Evolutionary conservation across 2,329 filamentous ascomycete genomes (phyloP).

Genomic region (Didymella sp.): DNA sequence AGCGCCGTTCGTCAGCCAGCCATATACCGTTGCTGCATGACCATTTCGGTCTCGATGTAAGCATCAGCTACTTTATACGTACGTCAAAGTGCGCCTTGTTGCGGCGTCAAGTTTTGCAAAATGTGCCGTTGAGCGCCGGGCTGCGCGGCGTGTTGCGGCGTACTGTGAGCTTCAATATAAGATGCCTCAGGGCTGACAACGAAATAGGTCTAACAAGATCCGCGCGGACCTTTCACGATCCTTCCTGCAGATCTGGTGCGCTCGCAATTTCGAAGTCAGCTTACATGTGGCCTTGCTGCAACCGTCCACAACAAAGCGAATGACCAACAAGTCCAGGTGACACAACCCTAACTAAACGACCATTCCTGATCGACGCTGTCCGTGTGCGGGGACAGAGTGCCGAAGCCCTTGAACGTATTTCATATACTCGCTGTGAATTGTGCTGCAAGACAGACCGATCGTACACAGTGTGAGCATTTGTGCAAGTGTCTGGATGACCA

Average conservation of each 20-base stretch:
- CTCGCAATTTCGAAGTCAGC: slow-evolving; percentile 46
- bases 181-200: slow-evolving; percentile 34
- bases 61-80: slow-evolving; percentile 21
- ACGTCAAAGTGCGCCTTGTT: slow-evolving; percentile 17
- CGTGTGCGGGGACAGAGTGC: slow-evolving; percentile 11
- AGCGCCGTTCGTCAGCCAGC: slow-evolving; percentile 26
- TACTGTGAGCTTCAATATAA: slow-evolving; percentile 20
- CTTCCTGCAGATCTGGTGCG: slow-evolving; percentile 43
- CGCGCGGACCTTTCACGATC: slow-evolving; percentile 41
- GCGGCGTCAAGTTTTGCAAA: slow-evolving; percentile 6
- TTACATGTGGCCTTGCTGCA: slow-evolving; percentile 47
- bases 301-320: slow-evolving; percentile 45
- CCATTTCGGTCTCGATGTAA: slow-evolving; percentile 26
- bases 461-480: slow-evolving; percentile 15
- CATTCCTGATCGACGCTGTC: slow-evolving; percentile 24
- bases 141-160: slow-evolving; percentile 6
- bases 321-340: slow-evolving; percentile 45
- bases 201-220: slow-evolving; percentile 39
- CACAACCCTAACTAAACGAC: slow-evolving; percentile 44
- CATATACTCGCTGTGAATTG: slow-evolving; percentile 24
- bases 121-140: slow-evolving; percentile 6
- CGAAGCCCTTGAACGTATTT: slow-evolving; percentile 15
- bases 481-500: slow-evolving; percentile 21
- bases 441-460: slow-evolving; percentile 19
- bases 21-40: slow-evolving; percentile 22